phyloP scores from a whole-genome alignment of 176 grass and related monocot genomes.

The Juncus effusus region DNA sequence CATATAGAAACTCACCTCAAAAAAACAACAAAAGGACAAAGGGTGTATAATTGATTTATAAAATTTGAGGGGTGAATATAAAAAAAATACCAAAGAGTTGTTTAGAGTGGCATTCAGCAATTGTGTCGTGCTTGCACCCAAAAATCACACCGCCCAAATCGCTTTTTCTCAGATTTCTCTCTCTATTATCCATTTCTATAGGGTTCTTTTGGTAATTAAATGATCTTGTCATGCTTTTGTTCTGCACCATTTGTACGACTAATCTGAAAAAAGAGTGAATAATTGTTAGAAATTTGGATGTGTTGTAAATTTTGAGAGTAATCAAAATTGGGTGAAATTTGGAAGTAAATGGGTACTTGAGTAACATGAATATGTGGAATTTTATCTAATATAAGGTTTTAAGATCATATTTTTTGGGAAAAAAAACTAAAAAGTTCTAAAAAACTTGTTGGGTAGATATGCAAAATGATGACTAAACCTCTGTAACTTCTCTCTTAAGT shows the following conservation, averaged over 20 bases:
- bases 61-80: neutral
- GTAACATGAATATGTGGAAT: neutral
- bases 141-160: constrained; percentile 80
- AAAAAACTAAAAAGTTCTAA: no score
- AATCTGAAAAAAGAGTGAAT: constrained; percentile 14
- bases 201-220: constrained; percentile 22
- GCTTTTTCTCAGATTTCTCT: constrained; percentile 49
- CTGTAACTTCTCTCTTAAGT: neutral
- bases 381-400: no score
- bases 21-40: neutral
- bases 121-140: constrained; percentile 58
- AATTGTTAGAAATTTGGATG: constrained; percentile 10
- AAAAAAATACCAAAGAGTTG: constrained; percentile 63
- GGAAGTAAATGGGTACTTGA: constrained; percentile 15
- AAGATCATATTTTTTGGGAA: no score
- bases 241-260: constrained; percentile 37
- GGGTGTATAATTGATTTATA: neutral
- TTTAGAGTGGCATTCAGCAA: constrained; percentile 58
- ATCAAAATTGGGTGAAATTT: neutral
- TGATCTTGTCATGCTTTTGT: constrained; percentile 25
- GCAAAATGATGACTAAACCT: neutral
- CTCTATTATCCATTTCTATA: constrained; percentile 19
- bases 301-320: neutral
- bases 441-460: no score
- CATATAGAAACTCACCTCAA: no score